Conservation (phyloP, 306 rosid species). For the Ziziphus jujuba region DNA sequence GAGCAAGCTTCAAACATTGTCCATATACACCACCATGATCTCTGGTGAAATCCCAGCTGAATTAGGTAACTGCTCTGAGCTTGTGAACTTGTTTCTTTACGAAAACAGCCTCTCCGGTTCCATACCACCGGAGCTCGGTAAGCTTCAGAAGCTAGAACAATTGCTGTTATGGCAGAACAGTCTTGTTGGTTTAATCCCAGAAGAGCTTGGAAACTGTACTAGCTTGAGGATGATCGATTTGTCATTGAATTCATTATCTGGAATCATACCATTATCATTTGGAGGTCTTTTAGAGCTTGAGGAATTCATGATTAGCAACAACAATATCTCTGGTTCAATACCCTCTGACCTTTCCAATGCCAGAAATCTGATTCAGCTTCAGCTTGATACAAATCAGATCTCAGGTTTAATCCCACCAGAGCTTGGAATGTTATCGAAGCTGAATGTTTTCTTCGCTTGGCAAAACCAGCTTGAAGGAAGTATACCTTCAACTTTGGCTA, state of each 20-base stretch:
- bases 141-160: conserved; percentile 70
- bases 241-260: conserved; percentile 83
- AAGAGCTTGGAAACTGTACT: conserved; percentile 77
- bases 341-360: conserved; percentile 74
- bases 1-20: conserved; percentile 64
- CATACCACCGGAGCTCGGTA: conserved; percentile 76
- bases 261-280: conserved; percentile 67
- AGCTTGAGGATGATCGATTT: conserved; percentile 78
- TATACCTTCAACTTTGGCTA: conserved; percentile 64
- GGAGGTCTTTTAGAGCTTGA: conserved; percentile 59
- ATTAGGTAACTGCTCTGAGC: conserved; percentile 88
- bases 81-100: conserved; percentile 71
- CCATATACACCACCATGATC: conserved; percentile 85
- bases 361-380: conserved; percentile 62
- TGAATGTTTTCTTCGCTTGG: conserved; percentile 83
- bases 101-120: conserved; percentile 85
- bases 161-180: conserved; percentile 83
- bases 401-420: conserved; percentile 85
- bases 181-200: conserved; percentile 71
- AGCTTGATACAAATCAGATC: conserved; percentile 86
- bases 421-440: conserved; percentile 63
- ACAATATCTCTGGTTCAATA: conserved; percentile 85
- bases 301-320: conserved; percentile 88
- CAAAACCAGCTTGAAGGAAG: conserved; percentile 92
- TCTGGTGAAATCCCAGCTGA: conserved; percentile 90